Conservation (phyloP, 345 rosid species). For the Clarkia xantiana region DNA sequence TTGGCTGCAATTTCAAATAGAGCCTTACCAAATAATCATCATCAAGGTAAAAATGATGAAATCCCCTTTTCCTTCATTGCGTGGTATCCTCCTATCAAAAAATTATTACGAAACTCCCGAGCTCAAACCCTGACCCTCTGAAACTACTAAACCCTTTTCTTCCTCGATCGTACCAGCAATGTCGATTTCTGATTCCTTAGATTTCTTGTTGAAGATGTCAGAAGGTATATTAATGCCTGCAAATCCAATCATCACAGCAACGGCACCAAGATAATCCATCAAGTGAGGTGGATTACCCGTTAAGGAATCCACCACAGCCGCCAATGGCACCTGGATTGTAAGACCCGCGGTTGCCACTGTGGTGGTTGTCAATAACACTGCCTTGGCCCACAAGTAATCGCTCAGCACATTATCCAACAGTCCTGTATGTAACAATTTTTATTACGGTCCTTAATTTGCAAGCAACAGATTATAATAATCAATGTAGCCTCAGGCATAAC, state of each 20-base stretch:
- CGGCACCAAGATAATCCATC: constrained; percentile 69
- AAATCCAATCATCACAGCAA: constrained; percentile 79
- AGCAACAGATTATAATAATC: too few relatives aligned
- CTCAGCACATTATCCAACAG: constrained; percentile 85
- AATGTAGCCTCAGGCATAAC: too few relatives aligned
- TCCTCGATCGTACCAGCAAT: too few relatives aligned
- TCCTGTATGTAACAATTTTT: constrained; percentile 21
- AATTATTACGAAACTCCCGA: too few relatives aligned
- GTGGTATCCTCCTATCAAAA: too few relatives aligned
- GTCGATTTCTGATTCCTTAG: constrained; percentile 31
- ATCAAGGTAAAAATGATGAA: too few relatives aligned
- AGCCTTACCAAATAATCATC: too few relatives aligned
- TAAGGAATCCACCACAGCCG: constrained; percentile 68
- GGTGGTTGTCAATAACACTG: constrained; percentile 76
- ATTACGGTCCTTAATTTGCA: background rate
- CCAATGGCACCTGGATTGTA: constrained; percentile 87
- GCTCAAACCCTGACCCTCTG: too few relatives aligned
- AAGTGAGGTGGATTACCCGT: constrained; percentile 57
- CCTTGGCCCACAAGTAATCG: constrained; percentile 93
- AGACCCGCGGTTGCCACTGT: constrained; percentile 93
- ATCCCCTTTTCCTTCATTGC: too few relatives aligned
- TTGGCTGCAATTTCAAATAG: too few relatives aligned
- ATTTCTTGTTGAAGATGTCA: constrained; percentile 23
- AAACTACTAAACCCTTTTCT: too few relatives aligned
- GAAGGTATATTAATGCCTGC: constrained; percentile 77